Evolutionary conservation across 306 rosid genomes (phyloP).

Genomic region (Sphenostylis stenocarpa): DNA sequence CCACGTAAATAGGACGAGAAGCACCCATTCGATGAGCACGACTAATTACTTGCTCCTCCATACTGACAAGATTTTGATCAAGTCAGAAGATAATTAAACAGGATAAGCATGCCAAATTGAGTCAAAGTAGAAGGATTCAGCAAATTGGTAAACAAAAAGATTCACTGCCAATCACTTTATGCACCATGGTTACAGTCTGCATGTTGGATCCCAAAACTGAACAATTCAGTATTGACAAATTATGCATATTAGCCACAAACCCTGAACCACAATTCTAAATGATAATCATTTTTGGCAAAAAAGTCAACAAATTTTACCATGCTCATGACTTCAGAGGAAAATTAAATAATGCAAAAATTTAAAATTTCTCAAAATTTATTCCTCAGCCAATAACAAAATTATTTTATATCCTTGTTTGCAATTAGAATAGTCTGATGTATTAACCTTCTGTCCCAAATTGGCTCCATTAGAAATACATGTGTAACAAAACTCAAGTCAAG

Average conservation of each 20-base stretch:
- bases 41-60: conserved; percentile 99
- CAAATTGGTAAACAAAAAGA: conserved; percentile 9
- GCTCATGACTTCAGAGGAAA: background rate
- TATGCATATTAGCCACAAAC: conserved; percentile 3
- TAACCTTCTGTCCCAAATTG: conserved; percentile 98
- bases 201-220: background rate
- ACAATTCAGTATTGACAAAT: background rate
- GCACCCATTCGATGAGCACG: conserved; percentile 99
- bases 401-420: conserved; percentile 1
- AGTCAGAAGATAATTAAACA: conserved; percentile 27
- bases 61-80: conserved; percentile 46
- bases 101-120: background rate
- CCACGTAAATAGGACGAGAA: conserved; percentile 87
- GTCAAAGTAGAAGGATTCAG: background rate
- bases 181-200: background rate
- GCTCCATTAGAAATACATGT: conserved; percentile 91
- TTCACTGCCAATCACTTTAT: background rate
- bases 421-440: conserved; percentile 25
- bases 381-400: background rate
- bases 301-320: background rate
- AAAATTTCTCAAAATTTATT: conserved; percentile 2
- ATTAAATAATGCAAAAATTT: background rate
- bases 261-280: conserved; percentile 15
- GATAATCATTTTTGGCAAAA: background rate
- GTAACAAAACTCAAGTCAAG: conserved; percentile 96